Conservation (phyloP, 768 basidiomycete genomes). For the Phanerochaete carnosa region DNA sequence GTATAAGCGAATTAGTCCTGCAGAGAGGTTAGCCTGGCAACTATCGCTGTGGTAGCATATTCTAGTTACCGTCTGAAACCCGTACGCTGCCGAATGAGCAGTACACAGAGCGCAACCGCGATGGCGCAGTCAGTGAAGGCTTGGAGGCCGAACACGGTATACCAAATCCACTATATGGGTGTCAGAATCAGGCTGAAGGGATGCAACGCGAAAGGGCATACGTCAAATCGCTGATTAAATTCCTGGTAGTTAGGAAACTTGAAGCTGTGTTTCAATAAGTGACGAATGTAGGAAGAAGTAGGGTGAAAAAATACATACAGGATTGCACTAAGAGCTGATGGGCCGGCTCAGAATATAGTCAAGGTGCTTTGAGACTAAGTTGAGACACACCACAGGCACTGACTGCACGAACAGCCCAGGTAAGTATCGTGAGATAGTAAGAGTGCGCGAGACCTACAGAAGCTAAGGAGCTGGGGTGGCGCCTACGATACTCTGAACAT, state of each 20-base stretch:
- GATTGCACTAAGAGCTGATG: background rate
- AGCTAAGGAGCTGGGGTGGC: background rate
- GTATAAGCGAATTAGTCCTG: background rate
- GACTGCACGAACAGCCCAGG: background rate
- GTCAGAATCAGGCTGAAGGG: background rate
- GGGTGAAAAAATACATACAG: background rate
- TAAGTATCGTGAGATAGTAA: background rate
- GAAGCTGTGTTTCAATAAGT: background rate
- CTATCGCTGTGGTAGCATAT: background rate
- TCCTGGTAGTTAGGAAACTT: background rate
- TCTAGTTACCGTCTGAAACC: background rate
- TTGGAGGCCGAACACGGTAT: background rate
- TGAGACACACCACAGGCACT: background rate
- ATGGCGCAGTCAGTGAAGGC: conserved; percentile 1
- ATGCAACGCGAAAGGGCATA: background rate
- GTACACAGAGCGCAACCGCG: background rate
- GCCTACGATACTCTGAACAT: background rate
- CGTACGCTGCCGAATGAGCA: background rate
- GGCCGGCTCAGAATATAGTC: background rate
- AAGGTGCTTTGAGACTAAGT: background rate
- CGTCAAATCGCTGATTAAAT: background rate
- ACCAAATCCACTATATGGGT: conserved; percentile 2
- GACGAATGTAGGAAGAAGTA: background rate
- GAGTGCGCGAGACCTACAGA: background rate
- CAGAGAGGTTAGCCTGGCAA: no score